These are phyloP conservation scores for Geranium brycei DNA, from an alignment of 345 rosid genomes.

Conservation along the genomic window DNA sequence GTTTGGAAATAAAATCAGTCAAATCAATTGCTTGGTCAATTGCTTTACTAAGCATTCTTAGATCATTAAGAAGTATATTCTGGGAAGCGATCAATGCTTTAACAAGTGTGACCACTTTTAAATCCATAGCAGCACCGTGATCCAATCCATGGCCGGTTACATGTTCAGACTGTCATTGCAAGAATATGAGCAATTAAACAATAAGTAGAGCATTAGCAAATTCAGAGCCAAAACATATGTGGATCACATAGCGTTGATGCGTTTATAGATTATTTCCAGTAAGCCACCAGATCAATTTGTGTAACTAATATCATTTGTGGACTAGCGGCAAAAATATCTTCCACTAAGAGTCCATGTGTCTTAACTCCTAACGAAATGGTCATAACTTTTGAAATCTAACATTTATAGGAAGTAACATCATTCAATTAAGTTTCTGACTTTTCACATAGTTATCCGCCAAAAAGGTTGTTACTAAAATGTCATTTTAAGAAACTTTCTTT, in stretches of 20 bases:
- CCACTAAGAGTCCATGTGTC: too few species aligned
- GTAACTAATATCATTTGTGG: too few species aligned
- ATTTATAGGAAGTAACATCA: too few species aligned
- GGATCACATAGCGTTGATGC: background rate
- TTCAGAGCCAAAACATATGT: background rate
- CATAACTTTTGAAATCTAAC: too few species aligned
- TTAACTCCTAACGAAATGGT: too few species aligned
- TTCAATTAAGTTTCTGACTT: too few species aligned
- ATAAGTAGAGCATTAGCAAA: background rate
- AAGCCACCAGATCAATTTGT: too few species aligned
- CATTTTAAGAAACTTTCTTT: background rate
- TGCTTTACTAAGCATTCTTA: constrained; percentile 53
- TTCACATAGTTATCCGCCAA: background rate
- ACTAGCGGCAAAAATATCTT: too few species aligned
- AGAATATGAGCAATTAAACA: background rate
- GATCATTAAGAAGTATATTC: constrained; percentile 50
- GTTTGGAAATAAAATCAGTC: constrained; percentile 38
- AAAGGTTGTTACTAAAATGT: background rate
- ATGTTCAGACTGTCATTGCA: background rate
- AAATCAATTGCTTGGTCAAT: constrained; percentile 40
- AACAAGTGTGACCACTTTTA: constrained; percentile 35
- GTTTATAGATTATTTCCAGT: background rate
- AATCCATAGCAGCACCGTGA: constrained; percentile 29
- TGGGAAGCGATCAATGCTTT: constrained; percentile 65
- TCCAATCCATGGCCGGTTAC: constrained; percentile 30